Conservation (phyloP, 768 basidiomycete species). For the Mycena pura region DNA sequence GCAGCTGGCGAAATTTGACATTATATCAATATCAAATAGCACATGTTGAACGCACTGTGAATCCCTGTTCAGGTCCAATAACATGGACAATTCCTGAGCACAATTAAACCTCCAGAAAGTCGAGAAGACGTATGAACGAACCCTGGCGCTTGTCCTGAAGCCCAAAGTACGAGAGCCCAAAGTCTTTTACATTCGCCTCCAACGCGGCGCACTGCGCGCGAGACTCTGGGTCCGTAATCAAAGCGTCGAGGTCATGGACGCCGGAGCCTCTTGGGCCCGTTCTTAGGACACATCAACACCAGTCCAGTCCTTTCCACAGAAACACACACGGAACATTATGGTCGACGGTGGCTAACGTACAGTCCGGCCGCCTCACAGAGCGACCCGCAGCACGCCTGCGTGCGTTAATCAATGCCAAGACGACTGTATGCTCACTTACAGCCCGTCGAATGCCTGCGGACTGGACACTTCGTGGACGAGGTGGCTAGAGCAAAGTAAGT, state of each 20-base stretch:
- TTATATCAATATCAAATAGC: no score
- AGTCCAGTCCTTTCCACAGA: conserved; percentile 69
- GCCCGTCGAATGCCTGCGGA: conserved; percentile 89
- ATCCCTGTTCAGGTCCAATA: conserved; percentile 94
- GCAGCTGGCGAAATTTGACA: conserved; percentile 53
- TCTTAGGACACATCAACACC: conserved; percentile 35
- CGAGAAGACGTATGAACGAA: conserved; percentile 31
- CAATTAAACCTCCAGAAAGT: conserved; percentile 1
- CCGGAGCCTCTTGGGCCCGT: not conserved
- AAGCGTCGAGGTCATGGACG: conserved; percentile 32
- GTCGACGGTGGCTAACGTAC: conserved; percentile 88
- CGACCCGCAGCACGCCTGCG: conserved; percentile 74
- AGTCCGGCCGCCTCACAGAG: conserved; percentile 82
- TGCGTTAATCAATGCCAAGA: conserved; percentile 15
- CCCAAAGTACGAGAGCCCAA: conserved; percentile 91
- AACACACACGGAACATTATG: conserved; percentile 82
- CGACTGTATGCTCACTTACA: conserved; percentile 50
- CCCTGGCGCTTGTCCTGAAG: conserved; percentile 90
- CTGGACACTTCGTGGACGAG: conserved; percentile 92
- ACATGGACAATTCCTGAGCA: conserved; percentile 79
- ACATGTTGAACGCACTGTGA: conserved; percentile 65
- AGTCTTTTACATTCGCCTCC: conserved; percentile 89
- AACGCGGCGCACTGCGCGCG: conserved; percentile 82
- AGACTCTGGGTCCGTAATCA: conserved; percentile 85
- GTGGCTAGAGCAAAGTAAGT: conserved; percentile 38